Conservation (phyloP, 352 stramenopile genomes). For the Phytophthora capsici region DNA sequence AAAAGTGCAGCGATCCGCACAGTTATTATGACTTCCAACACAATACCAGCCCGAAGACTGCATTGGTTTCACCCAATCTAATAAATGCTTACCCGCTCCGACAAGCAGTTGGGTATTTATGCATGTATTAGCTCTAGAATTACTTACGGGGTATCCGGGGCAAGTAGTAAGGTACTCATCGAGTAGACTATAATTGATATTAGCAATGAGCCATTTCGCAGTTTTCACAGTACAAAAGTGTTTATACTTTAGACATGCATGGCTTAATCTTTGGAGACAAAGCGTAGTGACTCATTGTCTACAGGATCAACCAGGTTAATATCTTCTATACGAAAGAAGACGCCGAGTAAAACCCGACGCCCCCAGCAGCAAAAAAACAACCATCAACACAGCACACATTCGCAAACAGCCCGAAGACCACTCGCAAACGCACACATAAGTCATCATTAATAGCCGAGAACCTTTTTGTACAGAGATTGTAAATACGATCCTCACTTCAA, state of each 20-base stretch:
- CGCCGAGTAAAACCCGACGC: background rate
- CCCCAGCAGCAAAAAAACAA: constrained; percentile 3
- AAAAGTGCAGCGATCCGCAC: no score
- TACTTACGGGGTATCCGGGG: constrained; percentile 93
- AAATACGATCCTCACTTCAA: constrained; percentile 19
- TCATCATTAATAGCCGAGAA: constrained; percentile 16
- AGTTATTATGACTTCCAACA: constrained; percentile 1
- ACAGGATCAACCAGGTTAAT: constrained; percentile 86
- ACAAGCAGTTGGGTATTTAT: constrained; percentile 48
- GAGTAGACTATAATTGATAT: constrained; percentile 46
- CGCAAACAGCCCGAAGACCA: background rate
- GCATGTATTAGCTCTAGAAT: constrained; percentile 95
- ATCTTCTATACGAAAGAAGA: constrained; percentile 38
- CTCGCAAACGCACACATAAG: constrained; percentile 1
- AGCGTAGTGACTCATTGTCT: constrained; percentile 90
- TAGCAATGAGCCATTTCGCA: constrained; percentile 32
- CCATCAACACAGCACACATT: background rate
- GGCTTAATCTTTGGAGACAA: constrained; percentile 86
- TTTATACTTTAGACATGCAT: constrained; percentile 31
- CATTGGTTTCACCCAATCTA: constrained; percentile 37
- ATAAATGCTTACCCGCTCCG: constrained; percentile 31
- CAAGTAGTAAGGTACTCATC: constrained; percentile 93
- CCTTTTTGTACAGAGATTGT: constrained; percentile 8
- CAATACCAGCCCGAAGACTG: constrained; percentile 28
- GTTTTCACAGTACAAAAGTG: constrained; percentile 32